Evolutionary conservation across 2,329 filamentous ascomycete species (phyloP), one percentile per base, ranked within the genome.

Genomic region (Colletotrichum destructivum): DNA sequence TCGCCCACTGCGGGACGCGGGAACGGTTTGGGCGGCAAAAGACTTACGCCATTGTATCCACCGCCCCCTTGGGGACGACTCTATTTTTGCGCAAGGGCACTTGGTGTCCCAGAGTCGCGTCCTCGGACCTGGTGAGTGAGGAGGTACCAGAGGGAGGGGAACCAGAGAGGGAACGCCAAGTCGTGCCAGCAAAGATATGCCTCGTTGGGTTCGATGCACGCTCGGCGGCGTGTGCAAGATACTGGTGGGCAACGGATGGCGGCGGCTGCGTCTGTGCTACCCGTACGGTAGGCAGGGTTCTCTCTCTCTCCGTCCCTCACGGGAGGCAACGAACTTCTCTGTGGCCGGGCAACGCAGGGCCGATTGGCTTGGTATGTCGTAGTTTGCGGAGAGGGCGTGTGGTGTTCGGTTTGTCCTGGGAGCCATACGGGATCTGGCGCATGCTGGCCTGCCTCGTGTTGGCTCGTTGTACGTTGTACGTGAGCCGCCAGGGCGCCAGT

Each of bases 1-100:
- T 56, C 49, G 56, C 31, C 31, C 38, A 31, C 52, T 21, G 31
- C 31, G 31, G 31, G 26, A 21, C 15, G 31, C 40, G 23, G 52
- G 52, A 59, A 55, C 56, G 38, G 23, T 56, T 64, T 59, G 54
- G 64, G 57, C 64, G 69, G 59, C 69, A 49, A 44, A 59, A 61
- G 65, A 69, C 69, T 63, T 71, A 69, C 65, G 69, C 59, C 65
- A 63, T 54, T 54, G 65, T 62, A 63, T 69, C 69, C 69, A 69
- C 69, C 38, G 4, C 13, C 57, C n/a, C 44, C 31, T 40, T 31
- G 8, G 31, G 31, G 31, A 15, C 18, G 68, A 68, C 63, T 71
- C 49, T 68, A 68, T 51, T 60, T 51, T 63, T 62, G 52, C 65
- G 51, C 64, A 62, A 67, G 46, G 56, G 51, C 18, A 68, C 51